These are phyloP conservation scores for Obba rivulosa DNA, from an alignment of 768 basidiomycete species.

Conservation along the genomic window DNA sequence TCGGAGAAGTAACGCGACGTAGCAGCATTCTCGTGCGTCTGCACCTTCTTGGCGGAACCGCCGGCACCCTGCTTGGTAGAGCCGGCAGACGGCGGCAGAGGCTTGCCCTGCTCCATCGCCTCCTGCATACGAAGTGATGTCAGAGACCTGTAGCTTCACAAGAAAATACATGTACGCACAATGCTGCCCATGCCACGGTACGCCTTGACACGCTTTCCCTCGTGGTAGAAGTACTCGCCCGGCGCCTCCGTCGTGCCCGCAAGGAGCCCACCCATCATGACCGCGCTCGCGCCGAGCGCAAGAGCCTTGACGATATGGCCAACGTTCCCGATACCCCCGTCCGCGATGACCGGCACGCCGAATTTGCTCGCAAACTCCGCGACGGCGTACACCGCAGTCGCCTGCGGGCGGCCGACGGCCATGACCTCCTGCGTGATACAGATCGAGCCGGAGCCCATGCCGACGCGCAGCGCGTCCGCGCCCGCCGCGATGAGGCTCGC, in stretches of 20 bases:
- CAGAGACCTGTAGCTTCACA: neutral
- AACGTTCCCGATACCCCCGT: constrained; percentile 93
- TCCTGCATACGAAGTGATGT: constrained; percentile 35
- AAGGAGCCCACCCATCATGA: constrained; percentile 98
- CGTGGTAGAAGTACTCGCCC: constrained; percentile 99
- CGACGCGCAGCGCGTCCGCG: constrained; percentile 91
- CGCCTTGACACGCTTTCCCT: constrained; percentile 97
- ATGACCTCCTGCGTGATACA: constrained; percentile 99
- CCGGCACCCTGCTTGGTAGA: constrained; percentile 7
- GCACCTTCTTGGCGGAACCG: constrained; percentile 41
- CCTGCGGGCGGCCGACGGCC: constrained; percentile 97
- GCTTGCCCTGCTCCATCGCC: constrained; percentile 81
- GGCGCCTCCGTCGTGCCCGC: constrained; percentile 97
- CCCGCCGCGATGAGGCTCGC: constrained; percentile 91
- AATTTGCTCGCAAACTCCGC: constrained; percentile 91
- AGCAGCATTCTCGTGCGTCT: constrained; percentile 81
- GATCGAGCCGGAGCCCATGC: constrained; percentile 98
- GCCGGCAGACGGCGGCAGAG: constrained; percentile 27
- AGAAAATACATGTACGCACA: constrained; percentile 29
- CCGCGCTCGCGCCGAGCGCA: constrained; percentile 87
- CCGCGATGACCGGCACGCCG: constrained; percentile 94
- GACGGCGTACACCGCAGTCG: constrained; percentile 95
- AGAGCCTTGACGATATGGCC: constrained; percentile 98
- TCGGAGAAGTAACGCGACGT: constrained; percentile 96
- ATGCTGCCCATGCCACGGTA: constrained; percentile 98